Evolutionary conservation across 768 basidiomycete genomes (phyloP).

Genomic region (Amanita molliuscula): DNA sequence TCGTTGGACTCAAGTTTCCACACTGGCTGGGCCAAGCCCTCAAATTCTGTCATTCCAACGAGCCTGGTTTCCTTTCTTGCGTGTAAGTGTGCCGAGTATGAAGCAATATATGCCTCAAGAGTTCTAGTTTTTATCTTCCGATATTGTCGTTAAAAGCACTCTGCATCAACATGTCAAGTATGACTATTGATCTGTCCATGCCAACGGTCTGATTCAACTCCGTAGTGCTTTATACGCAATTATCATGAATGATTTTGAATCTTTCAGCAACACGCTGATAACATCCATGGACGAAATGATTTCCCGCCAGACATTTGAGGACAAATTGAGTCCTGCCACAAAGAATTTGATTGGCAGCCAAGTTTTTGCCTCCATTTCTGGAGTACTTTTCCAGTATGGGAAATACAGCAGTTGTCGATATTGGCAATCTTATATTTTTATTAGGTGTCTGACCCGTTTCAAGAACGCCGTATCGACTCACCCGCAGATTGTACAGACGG

Average conservation of each 20-base stretch:
- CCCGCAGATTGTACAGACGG: conserved; percentile 30
- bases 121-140: conserved; percentile 46
- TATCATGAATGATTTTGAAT: conserved; percentile 34
- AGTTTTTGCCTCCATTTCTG: conserved; percentile 34
- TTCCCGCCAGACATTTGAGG: conserved; percentile 25
- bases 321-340: conserved; percentile 8
- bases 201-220: background rate
- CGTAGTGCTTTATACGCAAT: conserved; percentile 33
- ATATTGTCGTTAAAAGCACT: conserved; percentile 48
- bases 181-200: conserved; percentile 7
- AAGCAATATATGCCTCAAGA: background rate
- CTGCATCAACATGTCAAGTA: conserved; percentile 42
- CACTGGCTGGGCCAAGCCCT: conserved; percentile 21
- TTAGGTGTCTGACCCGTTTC: conserved; percentile 47
- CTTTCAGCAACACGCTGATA: conserved; percentile 29
- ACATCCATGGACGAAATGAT: conserved; percentile 27
- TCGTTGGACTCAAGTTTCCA: conserved; percentile 31
- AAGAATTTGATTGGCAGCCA: conserved; percentile 24
- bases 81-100: conserved; percentile 20
- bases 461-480: conserved; percentile 40
- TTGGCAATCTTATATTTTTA: conserved; percentile 9
- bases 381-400: conserved; percentile 41
- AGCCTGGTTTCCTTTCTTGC: conserved; percentile 43
- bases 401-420: conserved; percentile 5
- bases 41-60: conserved; percentile 46